Evolutionary conservation across 345 rosid species (phyloP), one percentile per base, ranked within the genome.

Genomic region (Iberis pinnata): DNA sequence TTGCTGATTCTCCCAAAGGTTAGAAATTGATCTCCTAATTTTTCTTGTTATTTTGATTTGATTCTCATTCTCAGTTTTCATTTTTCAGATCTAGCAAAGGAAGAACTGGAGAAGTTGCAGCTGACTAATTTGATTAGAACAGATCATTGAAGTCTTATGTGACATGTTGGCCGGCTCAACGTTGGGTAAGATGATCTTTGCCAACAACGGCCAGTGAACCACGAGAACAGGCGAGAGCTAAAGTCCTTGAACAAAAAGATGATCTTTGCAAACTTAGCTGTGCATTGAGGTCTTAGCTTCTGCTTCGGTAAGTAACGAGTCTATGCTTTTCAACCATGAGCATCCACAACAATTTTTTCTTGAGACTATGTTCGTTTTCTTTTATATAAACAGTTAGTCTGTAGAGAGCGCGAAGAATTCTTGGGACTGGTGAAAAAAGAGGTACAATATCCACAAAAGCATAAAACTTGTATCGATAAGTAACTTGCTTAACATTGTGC

Each of bases 1-100:
- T 84, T 53, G 93, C 96, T 35, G 77, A 95, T 63, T 92, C 98
- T 56, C 96, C 98, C 8, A 78, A 81, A 81, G 98, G 98, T 87
- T 50, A 18, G 18, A 18, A 12, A 43, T 10, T 47, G 42, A 8
- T 48, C 27, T 67, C 14, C 39, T 19, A 4, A 4, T 19, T 39
- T 52, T 3, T 10, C 33, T 43, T 16, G 2, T 43, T 27, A 12
- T 12, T 19, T n/a, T n/a, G n/a, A n/a, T n/a, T 20, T 58, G n/a
- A n/a, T 14, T 19, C 70, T 65, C 54, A 53, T 51, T 35, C 44
- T 54, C 5, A 8, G 2, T 29, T 54, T 37, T 56, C 61, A 24
- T n/a, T 58, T 57, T 56, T 51, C 75, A 92, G 98, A 92, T 68
- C 96, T 96, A 4, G 80, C 95, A 7, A n/a, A n/a, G n/a, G n/a